Percentiles rank a stretch among this genome's conserved stretches.
phyloP scores from a whole-genome alignment of 257 asterid species.

The Anisodus acutangulus region DNA sequence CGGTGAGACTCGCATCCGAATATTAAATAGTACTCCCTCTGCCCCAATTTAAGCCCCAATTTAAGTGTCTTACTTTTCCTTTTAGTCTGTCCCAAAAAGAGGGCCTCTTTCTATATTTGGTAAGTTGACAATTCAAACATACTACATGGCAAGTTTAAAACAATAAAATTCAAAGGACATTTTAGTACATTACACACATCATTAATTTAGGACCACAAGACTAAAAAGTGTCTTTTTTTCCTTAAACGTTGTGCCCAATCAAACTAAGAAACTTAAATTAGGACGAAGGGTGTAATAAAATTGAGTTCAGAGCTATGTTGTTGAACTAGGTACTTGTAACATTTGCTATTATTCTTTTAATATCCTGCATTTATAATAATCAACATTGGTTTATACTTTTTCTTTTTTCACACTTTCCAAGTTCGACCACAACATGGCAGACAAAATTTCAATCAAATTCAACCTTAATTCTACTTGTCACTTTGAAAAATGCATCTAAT shows the following conservation, averaged over 20 bases:
- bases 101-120: too few species aligned
- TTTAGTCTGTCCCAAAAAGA: too few species aligned
- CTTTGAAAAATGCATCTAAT: background rate
- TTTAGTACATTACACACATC: too few species aligned
- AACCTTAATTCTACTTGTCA: conserved; percentile 22
- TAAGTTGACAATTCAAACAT: too few species aligned
- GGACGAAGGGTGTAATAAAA: background rate
- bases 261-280: too few species aligned
- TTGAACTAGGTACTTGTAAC: conserved; percentile 4
- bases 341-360: background rate
- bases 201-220: too few species aligned
- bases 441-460: conserved; percentile 27
- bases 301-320: background rate
- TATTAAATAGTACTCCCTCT: background rate
- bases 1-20: background rate
- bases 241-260: too few species aligned
- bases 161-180: too few species aligned
- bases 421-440: conserved; percentile 25
- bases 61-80: too few species aligned
- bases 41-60: too few species aligned
- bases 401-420: background rate
- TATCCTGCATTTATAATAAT: conserved; percentile 17
- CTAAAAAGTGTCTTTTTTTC: too few species aligned
- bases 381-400: background rate
- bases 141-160: too few species aligned